Evolutionary conservation across 768 basidiomycete species (phyloP).

Genomic region (Mycena filopes): DNA sequence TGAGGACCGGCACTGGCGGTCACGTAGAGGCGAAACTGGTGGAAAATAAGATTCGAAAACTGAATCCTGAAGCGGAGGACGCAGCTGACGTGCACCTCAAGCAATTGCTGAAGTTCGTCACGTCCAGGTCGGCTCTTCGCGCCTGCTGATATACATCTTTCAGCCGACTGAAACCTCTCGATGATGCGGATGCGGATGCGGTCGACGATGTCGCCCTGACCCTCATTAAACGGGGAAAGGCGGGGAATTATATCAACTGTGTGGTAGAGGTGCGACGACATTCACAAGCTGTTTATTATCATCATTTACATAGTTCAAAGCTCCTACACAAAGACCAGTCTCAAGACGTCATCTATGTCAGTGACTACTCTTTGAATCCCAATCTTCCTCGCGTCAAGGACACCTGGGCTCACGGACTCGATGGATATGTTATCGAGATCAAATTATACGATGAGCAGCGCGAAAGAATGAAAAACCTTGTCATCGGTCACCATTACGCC

Average conservation of each 20-base stretch:
- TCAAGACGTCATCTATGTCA: slow-evolving; percentile 59
- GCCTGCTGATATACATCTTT: slow-evolving; percentile 7
- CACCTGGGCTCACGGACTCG: slow-evolving; percentile 57
- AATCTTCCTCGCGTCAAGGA: slow-evolving; percentile 48
- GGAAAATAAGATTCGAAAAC: slow-evolving; percentile 53
- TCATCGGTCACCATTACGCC: slow-evolving; percentile 53
- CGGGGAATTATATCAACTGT: slow-evolving; percentile 60
- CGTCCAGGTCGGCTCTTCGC: not conserved
- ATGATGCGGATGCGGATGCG: slow-evolving; percentile 23
- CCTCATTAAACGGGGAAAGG: slow-evolving; percentile 59
- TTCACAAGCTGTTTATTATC: not conserved
- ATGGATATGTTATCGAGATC: slow-evolving; percentile 63
- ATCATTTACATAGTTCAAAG: slow-evolving; percentile 42
- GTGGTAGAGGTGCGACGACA: slow-evolving; percentile 62
- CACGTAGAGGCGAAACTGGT: slow-evolving; percentile 65
- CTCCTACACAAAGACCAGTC: slow-evolving; percentile 54
- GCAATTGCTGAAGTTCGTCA: slow-evolving; percentile 62
- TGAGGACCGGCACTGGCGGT: slow-evolving; percentile 49
- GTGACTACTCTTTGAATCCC: slow-evolving; percentile 70
- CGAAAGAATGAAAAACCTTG: slow-evolving; percentile 49
- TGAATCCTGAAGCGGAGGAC: slow-evolving; percentile 52
- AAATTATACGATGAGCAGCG: slow-evolving; percentile 60
- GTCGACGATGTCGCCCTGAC: slow-evolving; percentile 52
- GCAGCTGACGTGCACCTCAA: slow-evolving; percentile 50
- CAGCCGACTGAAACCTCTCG: slow-evolving; percentile 51